These are phyloP conservation scores for Chytriomyces hyalinus DNA, from an alignment of 192 early-diverging fungal species.

Conservation along the genomic window DNA sequence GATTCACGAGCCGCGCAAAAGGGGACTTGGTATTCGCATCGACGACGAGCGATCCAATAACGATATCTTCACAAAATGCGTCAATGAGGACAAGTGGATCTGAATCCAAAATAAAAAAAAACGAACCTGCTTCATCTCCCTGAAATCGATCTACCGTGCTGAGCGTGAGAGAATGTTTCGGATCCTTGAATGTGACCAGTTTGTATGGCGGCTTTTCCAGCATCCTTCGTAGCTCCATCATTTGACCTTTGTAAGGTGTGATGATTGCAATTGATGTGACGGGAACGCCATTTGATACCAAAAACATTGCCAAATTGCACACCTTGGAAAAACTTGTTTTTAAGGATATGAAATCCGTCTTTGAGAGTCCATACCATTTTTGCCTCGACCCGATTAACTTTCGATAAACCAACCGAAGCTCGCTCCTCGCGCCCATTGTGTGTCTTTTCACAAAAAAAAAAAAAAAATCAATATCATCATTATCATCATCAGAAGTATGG, in stretches of 20 bases:
- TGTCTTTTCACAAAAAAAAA: conserved; percentile 9
- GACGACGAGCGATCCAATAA: conserved; percentile 38
- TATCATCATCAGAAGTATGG: too few relatives aligned
- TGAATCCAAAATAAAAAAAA: neutral
- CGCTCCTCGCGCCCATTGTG: conserved; percentile 30
- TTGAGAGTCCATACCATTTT: conserved; percentile 27
- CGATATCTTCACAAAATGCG: conserved; percentile 13
- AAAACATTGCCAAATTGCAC: conserved; percentile 29
- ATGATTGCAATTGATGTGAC: conserved; percentile 44
- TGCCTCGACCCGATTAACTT: conserved; percentile 39
- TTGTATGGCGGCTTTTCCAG: conserved; percentile 26
- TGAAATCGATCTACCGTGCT: conserved; percentile 45
- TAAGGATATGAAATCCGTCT: neutral
- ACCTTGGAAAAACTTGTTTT: conserved; percentile 5
- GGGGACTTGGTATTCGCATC: conserved; percentile 41
- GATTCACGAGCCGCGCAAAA: conserved; percentile 42
- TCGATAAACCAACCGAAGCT: conserved; percentile 41
- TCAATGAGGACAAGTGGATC: neutral
- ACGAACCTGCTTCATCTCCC: conserved; percentile 36
- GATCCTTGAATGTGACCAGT: conserved; percentile 28
- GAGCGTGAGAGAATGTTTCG: conserved; percentile 25
- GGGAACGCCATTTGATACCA: conserved; percentile 39
- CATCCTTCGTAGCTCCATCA: conserved; percentile 38
- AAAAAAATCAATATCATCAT: neutral
- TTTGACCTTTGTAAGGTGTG: conserved; percentile 48